Evolutionary conservation across 2,329 filamentous ascomycete genomes (phyloP).

Genomic region (Bimuria novae-zelandiae): DNA sequence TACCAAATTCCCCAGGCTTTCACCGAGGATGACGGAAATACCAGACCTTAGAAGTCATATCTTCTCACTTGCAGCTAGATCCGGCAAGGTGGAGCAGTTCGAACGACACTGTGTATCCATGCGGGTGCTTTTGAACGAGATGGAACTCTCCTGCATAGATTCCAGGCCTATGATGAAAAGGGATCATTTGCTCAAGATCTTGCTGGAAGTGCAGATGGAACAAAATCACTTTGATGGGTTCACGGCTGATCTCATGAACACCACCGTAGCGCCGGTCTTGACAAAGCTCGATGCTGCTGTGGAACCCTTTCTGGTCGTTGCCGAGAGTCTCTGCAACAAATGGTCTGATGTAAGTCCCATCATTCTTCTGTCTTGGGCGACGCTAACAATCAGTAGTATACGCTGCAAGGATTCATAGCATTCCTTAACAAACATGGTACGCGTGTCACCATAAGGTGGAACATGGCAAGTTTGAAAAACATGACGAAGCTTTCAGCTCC

Average conservation of each 20-base stretch:
- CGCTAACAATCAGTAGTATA: neutral
- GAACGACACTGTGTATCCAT: neutral
- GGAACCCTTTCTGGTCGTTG: neutral
- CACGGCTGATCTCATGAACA: neutral
- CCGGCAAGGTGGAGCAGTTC: neutral
- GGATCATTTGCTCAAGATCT: conserved; percentile 6
- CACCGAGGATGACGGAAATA: neutral
- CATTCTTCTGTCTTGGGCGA: too few relatives aligned
- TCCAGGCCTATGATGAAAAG: conserved; percentile 10
- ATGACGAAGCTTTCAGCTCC: too few relatives aligned
- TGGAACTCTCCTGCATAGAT: conserved; percentile 5
- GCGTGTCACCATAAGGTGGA: too few relatives aligned
- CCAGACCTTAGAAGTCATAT: neutral
- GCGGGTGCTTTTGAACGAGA: neutral
- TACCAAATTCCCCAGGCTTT: neutral
- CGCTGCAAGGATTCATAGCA: neutral
- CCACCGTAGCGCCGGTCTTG: neutral
- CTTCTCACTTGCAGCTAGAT: neutral
- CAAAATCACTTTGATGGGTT: neutral
- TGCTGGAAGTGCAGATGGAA: neutral
- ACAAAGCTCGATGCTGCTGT: neutral
- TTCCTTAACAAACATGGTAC: conserved; percentile 7
- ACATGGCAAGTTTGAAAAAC: too few relatives aligned
- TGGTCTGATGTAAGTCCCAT: neutral
- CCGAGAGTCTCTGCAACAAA: neutral